Percentiles rank a stretch among this genome's conserved stretches.
These are phyloP conservation scores for Entelexis paramagnoliae DNA, from an alignment of 1,139 yeast species.

Conservation along the genomic window DNA sequence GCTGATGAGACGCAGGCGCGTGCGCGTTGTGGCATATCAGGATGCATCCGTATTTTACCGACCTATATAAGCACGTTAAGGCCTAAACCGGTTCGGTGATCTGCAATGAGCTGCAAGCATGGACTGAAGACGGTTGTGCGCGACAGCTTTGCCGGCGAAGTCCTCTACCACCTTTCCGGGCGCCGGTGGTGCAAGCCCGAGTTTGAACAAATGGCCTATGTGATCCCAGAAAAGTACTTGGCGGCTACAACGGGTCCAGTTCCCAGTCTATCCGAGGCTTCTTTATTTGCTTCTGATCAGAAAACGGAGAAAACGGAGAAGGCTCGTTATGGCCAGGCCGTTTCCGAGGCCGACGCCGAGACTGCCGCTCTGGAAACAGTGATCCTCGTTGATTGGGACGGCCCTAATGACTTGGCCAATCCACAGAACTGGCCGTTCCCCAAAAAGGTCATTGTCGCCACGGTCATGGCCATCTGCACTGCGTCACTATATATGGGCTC, in stretches of 20 bases:
- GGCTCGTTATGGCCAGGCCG: no score
- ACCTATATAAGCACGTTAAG: no score
- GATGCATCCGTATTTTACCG: no score
- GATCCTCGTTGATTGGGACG: constrained; percentile 20
- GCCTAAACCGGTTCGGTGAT: no score
- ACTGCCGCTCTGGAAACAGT: background rate
- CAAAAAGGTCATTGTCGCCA: constrained; percentile 34
- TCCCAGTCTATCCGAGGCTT: background rate
- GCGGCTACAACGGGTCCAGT: background rate
- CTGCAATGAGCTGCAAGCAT: background rate
- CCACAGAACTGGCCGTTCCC: constrained; percentile 17
- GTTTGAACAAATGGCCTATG: background rate
- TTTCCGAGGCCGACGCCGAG: background rate
- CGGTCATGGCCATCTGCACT: constrained; percentile 37
- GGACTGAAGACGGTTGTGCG: background rate
- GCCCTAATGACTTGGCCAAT: constrained; percentile 17
- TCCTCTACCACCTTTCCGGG: background rate
- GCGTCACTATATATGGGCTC: constrained; percentile 50
- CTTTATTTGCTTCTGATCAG: background rate
- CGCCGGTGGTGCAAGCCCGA: background rate
- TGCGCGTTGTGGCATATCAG: no score
- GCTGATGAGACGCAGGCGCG: no score
- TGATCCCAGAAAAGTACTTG: background rate
- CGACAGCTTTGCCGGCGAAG: background rate
- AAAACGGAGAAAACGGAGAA: background rate